A percentile compares a stretch with the other conserved stretches of the same genome.
Conservation (phyloP, 1,139 yeast genomes). For the Hanseniaspora sp. region DNA sequence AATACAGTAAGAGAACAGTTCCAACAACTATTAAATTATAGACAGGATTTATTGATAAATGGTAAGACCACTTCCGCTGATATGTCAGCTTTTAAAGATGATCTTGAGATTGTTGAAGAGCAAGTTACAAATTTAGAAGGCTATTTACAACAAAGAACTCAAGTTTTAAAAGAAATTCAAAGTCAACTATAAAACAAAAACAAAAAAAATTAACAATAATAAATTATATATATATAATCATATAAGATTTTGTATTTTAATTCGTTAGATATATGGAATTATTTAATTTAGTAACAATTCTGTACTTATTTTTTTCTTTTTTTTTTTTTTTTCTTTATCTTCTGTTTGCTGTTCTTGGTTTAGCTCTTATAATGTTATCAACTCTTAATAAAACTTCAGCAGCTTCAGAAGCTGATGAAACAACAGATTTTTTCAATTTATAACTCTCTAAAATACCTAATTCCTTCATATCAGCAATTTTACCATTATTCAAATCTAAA, state of each 20-base stretch:
- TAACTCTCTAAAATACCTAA: constrained; percentile 85
- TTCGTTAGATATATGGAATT: too few relatives aligned
- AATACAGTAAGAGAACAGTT: constrained; percentile 55
- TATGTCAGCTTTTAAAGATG: constrained; percentile 29
- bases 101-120: constrained; percentile 39
- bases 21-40: constrained; percentile 69
- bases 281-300: not conserved
- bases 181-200: constrained; percentile 29
- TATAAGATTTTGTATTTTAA: too few relatives aligned
- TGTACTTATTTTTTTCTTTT: not conserved
- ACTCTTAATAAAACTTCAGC: constrained; percentile 91
- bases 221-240: too few relatives aligned
- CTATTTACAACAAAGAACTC: constrained; percentile 39
- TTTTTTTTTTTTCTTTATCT: not conserved
- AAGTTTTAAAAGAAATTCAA: constrained; percentile 37
- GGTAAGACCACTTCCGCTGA: constrained; percentile 23
- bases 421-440: constrained; percentile 87
- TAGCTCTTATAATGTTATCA: constrained; percentile 91
- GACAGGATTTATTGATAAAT: constrained; percentile 40
- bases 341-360: constrained; percentile 94
- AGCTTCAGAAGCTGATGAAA: constrained; percentile 93
- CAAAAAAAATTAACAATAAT: too few relatives aligned
- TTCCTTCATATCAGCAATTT: constrained; percentile 87
- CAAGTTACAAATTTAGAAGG: constrained; percentile 47
- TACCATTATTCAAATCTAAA: constrained; percentile 72